These are phyloP conservation scores for Globisporangium radiosum DNA, from an alignment of 352 stramenopile genomes.

Conservation along the genomic window DNA sequence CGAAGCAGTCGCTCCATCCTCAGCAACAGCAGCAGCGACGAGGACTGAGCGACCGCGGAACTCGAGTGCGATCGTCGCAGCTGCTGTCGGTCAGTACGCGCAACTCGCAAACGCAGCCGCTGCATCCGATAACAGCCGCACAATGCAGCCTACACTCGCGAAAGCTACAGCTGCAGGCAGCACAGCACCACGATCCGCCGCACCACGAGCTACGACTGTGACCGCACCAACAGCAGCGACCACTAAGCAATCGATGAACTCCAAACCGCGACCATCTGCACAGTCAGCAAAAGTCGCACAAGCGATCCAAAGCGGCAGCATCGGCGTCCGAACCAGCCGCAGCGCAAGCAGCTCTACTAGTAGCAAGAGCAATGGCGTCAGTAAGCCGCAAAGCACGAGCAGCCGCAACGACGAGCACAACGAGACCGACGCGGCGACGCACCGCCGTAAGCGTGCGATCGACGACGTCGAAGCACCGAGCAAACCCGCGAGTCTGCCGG, in stretches of 20 bases:
- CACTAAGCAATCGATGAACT: not conserved
- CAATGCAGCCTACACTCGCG: not conserved
- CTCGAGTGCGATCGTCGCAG: conserved; percentile 6
- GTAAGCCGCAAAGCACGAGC: not conserved
- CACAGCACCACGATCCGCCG: no score
- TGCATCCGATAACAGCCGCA: not conserved
- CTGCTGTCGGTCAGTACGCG: conserved; percentile 2
- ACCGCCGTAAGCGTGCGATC: conserved; percentile 10
- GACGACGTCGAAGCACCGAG: conserved; percentile 13
- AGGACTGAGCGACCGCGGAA: not conserved
- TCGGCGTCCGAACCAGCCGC: not conserved
- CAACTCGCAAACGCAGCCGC: not conserved
- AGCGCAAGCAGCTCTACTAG: not conserved
- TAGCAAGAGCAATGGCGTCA: not conserved
- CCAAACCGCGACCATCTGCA: no score
- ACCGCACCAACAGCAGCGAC: not conserved
- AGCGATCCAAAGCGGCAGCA: not conserved
- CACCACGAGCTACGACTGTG: not conserved
- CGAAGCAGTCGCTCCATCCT: no score
- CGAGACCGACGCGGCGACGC: not conserved
- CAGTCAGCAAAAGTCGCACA: not conserved
- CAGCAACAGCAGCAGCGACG: not conserved
- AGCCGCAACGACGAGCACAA: not conserved
- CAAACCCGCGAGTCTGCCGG: conserved; percentile 5
- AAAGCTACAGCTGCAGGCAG: not conserved